Percentiles rank a stretch among this genome's conserved stretches.
Evolutionary conservation across 2,329 filamentous ascomycete species (phyloP).

Genomic region (Monosporascus cannonballus): DNA sequence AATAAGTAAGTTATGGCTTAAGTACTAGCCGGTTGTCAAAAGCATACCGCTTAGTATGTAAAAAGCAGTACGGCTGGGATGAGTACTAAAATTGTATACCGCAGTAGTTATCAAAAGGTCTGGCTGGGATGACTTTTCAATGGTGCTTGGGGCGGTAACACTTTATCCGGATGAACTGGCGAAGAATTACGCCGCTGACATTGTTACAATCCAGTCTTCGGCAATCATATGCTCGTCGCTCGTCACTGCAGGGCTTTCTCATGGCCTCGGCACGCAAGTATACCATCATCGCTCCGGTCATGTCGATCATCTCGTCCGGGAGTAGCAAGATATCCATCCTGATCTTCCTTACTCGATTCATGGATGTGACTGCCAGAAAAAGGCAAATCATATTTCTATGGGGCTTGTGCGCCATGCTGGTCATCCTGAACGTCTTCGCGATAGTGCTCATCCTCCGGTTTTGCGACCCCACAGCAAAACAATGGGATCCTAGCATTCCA

Average conservation of each 20-base stretch:
- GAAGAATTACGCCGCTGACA: not conserved
- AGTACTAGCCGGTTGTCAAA: not conserved
- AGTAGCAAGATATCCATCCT: conserved; percentile 4
- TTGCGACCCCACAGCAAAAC: conserved; percentile 1
- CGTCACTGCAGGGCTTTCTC: not conserved
- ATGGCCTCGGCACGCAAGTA: conserved; percentile 3
- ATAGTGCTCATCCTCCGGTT: conserved; percentile 2
- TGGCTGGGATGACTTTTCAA: conserved; percentile 4
- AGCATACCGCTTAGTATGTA: no score
- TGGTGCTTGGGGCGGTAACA: conserved; percentile 1
- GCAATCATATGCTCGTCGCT: conserved; percentile 1
- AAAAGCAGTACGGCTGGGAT: not conserved
- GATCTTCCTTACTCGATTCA: conserved; percentile 3
- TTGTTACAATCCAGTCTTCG: not conserved
- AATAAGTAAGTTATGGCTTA: not conserved
- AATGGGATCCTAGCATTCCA: not conserved
- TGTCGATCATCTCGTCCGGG: conserved; percentile 4
- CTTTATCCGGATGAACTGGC: not conserved
- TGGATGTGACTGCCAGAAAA: conserved; percentile 2
- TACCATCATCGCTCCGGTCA: conserved; percentile 3
- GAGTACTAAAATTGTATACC: not conserved
- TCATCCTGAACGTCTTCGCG: conserved; percentile 1
- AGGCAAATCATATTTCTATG: conserved; percentile 4
- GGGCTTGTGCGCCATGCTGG: conserved; percentile 1
- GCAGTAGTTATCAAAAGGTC: not conserved